These are phyloP conservation scores for Saksenaea vasiformis DNA, from an alignment of 371 early-diverging fungal species.

Conservation along the genomic window DNA sequence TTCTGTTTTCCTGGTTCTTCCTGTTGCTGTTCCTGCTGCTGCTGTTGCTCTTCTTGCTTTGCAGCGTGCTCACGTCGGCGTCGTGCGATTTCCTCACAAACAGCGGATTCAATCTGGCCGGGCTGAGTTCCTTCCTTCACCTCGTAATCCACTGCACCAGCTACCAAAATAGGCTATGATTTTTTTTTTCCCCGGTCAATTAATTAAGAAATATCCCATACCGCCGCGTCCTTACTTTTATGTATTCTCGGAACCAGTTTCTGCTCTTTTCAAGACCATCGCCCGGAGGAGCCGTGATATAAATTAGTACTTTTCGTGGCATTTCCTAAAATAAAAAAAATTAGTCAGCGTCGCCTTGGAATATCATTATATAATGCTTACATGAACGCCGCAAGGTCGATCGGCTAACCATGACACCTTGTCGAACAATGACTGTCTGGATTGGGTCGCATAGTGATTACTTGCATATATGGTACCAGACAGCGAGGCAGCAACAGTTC, in stretches of 20 bases:
- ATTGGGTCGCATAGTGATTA: slow-evolving; percentile 50
- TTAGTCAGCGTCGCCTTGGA: background rate
- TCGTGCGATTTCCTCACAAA: slow-evolving; percentile 56
- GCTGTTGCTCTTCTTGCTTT: slow-evolving; percentile 14
- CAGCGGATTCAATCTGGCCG: slow-evolving; percentile 58
- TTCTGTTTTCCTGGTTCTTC: slow-evolving; percentile 11
- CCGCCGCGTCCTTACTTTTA: slow-evolving; percentile 51
- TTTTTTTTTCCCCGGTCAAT: background rate
- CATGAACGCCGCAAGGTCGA: slow-evolving; percentile 60
- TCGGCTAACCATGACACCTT: slow-evolving; percentile 61
- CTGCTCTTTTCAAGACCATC: slow-evolving; percentile 71
- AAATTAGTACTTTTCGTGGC: slow-evolving; percentile 69
- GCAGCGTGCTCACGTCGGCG: slow-evolving; percentile 48
- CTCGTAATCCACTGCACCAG: slow-evolving; percentile 72
- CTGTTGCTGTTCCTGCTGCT: background rate
- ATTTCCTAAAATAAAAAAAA: slow-evolving; percentile 40
- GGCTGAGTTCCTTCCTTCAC: slow-evolving; percentile 55
- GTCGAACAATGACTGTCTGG: slow-evolving; percentile 47
- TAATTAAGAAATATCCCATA: background rate
- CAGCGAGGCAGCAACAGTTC: slow-evolving; percentile 46
- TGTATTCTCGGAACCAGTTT: slow-evolving; percentile 64
- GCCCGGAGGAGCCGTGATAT: slow-evolving; percentile 66
- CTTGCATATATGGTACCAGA: slow-evolving; percentile 57
- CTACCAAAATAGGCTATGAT: slow-evolving; percentile 66
- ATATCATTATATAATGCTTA: slow-evolving; percentile 13